phyloP scores from a whole-genome alignment of 2,329 filamentous ascomycete species.

The Cladosporium sp. region DNA sequence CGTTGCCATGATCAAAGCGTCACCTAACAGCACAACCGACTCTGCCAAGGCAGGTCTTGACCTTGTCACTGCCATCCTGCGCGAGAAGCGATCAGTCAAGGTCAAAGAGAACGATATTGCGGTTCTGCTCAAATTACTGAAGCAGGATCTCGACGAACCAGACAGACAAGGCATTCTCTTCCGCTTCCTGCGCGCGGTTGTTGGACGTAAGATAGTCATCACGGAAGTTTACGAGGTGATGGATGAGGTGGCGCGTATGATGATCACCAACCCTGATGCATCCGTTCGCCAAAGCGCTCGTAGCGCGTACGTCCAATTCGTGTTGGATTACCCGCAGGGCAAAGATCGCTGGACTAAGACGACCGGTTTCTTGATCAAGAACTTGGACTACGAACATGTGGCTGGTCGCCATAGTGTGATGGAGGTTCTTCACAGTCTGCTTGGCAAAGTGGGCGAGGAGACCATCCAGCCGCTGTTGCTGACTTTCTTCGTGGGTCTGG shows the following conservation, averaged over 20 bases:
- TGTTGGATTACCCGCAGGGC: conserved; percentile 90
- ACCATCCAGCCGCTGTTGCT: conserved; percentile 76
- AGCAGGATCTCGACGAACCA: conserved; percentile 86
- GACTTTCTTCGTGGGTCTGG: conserved; percentile 78
- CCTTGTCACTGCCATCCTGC: conserved; percentile 75
- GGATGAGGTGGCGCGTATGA: conserved; percentile 82
- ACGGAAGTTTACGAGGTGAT: conserved; percentile 85
- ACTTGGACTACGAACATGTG: conserved; percentile 83
- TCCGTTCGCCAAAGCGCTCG: conserved; percentile 82
- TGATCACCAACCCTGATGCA: conserved; percentile 93
- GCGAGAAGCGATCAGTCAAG: conserved; percentile 69
- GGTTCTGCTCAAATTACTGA: conserved; percentile 73
- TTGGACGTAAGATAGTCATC: conserved; percentile 80
- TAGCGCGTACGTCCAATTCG: conserved; percentile 87
- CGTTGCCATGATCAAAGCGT: conserved; percentile 70
- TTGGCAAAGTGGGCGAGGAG: conserved; percentile 77
- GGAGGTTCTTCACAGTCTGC: conserved; percentile 81
- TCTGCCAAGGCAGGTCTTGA: conserved; percentile 85
- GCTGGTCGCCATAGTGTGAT: conserved; percentile 88
- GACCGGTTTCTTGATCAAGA: conserved; percentile 80
- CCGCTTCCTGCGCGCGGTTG: conserved; percentile 82
- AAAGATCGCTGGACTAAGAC: conserved; percentile 86
- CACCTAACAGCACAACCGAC: conserved; percentile 74
- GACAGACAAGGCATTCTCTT: conserved; percentile 90
- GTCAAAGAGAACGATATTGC: conserved; percentile 80